Conservation (phyloP, 345 rosid species). For the Microcos paniculata region DNA sequence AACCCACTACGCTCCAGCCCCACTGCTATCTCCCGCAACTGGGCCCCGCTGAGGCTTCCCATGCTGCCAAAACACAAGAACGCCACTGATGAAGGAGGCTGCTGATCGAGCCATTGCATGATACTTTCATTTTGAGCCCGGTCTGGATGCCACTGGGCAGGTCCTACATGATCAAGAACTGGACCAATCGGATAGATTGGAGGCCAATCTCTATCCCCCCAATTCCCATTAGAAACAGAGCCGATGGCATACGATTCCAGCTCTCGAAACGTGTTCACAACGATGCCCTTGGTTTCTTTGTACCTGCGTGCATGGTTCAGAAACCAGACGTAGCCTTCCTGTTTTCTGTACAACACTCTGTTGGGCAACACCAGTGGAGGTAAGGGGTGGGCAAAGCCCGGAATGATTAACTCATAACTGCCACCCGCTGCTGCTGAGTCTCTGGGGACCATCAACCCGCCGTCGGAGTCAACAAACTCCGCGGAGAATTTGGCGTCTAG, state of each 20-base stretch:
- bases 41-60: slow-evolving; percentile 3
- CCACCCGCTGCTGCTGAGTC: background rate
- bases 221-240: background rate
- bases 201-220: background rate
- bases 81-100: slow-evolving; percentile 14
- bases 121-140: background rate
- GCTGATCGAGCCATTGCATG: background rate
- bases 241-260: slow-evolving; percentile 28
- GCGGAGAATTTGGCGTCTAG: slow-evolving; percentile 12
- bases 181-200: slow-evolving; percentile 31
- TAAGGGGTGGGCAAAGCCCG: slow-evolving; percentile 29
- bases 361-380: slow-evolving; percentile 26
- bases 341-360: slow-evolving; percentile 13
- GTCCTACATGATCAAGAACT: slow-evolving; percentile 27
- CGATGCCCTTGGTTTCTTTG: slow-evolving; percentile 22
- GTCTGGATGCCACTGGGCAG: slow-evolving; percentile 31
- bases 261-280: slow-evolving; percentile 32
- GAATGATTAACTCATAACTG: slow-evolving; percentile 11
- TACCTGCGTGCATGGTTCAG: slow-evolving; percentile 25
- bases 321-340: slow-evolving; percentile 26
- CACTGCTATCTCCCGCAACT: slow-evolving; percentile 17
- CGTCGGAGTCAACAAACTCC: slow-evolving; percentile 22
- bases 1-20: slow-evolving; percentile 19
- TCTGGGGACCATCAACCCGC: slow-evolving; percentile 9
- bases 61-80: slow-evolving; percentile 26